phyloP scores from a whole-genome alignment of 176 grass and related monocot species.

The Pharus latifolius region DNA sequence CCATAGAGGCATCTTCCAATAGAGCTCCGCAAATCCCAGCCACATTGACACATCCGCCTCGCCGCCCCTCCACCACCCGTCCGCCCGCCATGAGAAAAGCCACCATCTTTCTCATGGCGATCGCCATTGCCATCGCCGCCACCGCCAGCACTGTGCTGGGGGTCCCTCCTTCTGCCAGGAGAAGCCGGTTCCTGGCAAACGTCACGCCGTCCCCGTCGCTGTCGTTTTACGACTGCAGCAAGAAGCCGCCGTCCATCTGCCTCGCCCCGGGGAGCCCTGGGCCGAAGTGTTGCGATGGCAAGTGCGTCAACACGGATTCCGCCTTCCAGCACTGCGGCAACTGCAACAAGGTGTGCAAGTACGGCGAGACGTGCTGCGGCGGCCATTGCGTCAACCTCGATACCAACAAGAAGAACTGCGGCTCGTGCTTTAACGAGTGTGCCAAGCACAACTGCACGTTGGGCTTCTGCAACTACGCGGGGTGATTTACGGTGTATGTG shows the following conservation, averaged over 20 bases:
- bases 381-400: conserved; percentile 30
- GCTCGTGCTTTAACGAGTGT: conserved; percentile 9
- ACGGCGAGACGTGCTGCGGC: conserved; percentile 11
- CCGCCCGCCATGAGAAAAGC: conserved; percentile 26
- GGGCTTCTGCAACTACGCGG: conserved; percentile 34
- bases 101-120: conserved; percentile 40
- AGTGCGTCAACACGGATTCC: conserved; percentile 1
- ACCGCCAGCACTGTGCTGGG: neutral
- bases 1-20: neutral
- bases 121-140: neutral
- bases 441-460: neutral
- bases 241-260: conserved; percentile 1
- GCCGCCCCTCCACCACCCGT: neutral
- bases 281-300: conserved; percentile 30
- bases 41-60: conserved; percentile 4
- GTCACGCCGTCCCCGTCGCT: neutral
- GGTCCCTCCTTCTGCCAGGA: neutral
- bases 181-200: conserved; percentile 31
- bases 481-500: neutral
- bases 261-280: conserved; percentile 11
- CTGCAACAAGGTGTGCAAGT: conserved; percentile 18
- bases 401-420: conserved; percentile 29
- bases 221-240: conserved; percentile 17
- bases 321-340: conserved; percentile 24
- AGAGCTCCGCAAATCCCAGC: neutral